A percentile compares a stretch with the other conserved stretches of the same genome.
Conservation (phyloP, 2,329 filamentous ascomycete genomes). For the Botrytis medusae region DNA sequence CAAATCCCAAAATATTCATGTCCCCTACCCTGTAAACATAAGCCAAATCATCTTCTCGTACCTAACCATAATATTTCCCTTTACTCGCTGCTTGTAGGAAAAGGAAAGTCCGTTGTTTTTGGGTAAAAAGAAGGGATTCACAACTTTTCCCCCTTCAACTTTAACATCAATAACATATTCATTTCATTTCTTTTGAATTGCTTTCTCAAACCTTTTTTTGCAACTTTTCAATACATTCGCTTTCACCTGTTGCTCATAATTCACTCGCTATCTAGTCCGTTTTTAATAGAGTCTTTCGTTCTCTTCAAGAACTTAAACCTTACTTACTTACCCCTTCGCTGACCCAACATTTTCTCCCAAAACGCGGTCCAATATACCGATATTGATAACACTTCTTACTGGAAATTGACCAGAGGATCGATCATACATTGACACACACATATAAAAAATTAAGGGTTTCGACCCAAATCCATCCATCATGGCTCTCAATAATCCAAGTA, state of each 20-base stretch:
- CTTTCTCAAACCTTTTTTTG: not conserved
- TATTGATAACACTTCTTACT: not conserved
- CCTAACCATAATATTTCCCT: not conserved
- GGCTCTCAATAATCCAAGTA: constrained; percentile 51
- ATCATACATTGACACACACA: not conserved
- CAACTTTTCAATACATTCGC: constrained; percentile 13
- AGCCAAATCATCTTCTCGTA: not conserved
- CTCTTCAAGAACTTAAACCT: not conserved
- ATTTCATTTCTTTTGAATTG: not conserved
- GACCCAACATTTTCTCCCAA: not conserved
- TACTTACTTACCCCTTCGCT: not conserved
- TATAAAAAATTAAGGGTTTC: constrained; percentile 29
- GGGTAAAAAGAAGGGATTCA: constrained; percentile 10
- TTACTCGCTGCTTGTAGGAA: not conserved
- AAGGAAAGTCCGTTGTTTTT: constrained; percentile 5
- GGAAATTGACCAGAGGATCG: not conserved
- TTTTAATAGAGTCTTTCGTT: constrained; percentile 7
- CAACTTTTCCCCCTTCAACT: not conserved
- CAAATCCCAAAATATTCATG: not conserved
- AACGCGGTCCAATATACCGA: not conserved
- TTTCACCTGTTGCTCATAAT: constrained; percentile 1
- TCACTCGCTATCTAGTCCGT: not conserved
- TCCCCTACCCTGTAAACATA: not conserved
- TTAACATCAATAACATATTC: not conserved
- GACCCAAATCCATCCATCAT: constrained; percentile 47